Conservation (phyloP, 1,139 yeast genomes). For the Yamadazyma trypodendri region DNA sequence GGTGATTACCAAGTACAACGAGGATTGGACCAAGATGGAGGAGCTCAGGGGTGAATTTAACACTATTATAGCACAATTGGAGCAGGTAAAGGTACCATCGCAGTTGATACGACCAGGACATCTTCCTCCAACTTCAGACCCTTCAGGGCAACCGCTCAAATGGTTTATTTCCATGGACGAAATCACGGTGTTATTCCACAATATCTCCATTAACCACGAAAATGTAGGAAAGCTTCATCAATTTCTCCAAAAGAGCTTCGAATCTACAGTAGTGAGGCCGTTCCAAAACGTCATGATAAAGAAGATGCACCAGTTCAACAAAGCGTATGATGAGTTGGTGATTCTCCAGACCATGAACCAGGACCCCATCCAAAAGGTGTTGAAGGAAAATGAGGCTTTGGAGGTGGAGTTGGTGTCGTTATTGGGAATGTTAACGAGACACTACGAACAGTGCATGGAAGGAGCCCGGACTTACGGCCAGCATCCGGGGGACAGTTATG, state of each 20-base stretch:
- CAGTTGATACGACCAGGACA: slow-evolving; percentile 15
- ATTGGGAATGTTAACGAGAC: slow-evolving; percentile 71
- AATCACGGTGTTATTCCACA: slow-evolving; percentile 24
- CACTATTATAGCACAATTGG: slow-evolving; percentile 23
- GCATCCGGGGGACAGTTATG: slow-evolving; percentile 18
- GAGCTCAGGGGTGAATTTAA: slow-evolving; percentile 28
- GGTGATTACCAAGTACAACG: slow-evolving; percentile 14
- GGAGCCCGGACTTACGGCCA: slow-evolving; percentile 24
- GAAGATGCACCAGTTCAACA: slow-evolving; percentile 18
- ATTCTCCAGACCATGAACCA: slow-evolving; percentile 15
- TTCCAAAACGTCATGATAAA: slow-evolving; percentile 16
- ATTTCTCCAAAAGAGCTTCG: slow-evolving; percentile 20
- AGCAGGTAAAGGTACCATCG: slow-evolving; percentile 28
- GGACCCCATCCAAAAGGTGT: slow-evolving; percentile 19
- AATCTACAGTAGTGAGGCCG: slow-evolving; percentile 17
- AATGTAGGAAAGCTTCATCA: slow-evolving; percentile 26
- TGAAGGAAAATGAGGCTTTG: slow-evolving; percentile 46
- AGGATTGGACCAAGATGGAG: slow-evolving; percentile 14
- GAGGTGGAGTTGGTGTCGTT: slow-evolving; percentile 73
- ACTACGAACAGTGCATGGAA: slow-evolving; percentile 72
- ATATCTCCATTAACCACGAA: slow-evolving; percentile 27
- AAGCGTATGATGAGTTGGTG: slow-evolving; percentile 22
- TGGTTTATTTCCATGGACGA: slow-evolving; percentile 41
- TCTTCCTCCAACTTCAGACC: background rate
- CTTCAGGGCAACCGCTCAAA: slow-evolving; percentile 12